A percentile compares a stretch with the other conserved stretches of the same genome.
phyloP scores from a whole-genome alignment of 805 yeast species.

The Wickerhamomyces kurtzmanii region DNA sequence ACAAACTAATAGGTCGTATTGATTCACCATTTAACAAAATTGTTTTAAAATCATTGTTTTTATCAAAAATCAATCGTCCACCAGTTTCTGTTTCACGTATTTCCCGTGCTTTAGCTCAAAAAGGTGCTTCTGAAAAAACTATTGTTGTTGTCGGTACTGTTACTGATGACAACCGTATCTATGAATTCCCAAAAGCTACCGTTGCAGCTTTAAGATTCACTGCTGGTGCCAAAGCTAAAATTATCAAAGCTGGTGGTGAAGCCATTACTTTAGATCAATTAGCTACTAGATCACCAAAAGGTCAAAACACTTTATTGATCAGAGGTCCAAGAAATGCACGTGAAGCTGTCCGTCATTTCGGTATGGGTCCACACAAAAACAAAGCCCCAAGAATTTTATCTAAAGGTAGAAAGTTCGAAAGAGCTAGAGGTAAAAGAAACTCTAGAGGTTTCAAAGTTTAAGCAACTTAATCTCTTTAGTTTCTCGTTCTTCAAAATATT shows the following conservation, averaged over 20 bases:
- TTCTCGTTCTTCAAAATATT: no score
- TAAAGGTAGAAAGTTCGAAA: conserved; percentile 99
- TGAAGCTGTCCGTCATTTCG: conserved; percentile 99
- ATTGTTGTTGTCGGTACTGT: conserved; percentile 99
- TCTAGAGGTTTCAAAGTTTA: conserved; percentile 99
- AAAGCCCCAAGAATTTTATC: conserved; percentile 98
- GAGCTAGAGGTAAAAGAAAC: conserved; percentile 99
- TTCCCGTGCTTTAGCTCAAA: conserved; percentile 70
- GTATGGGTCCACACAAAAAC: conserved; percentile 99
- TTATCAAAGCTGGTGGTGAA: conserved; percentile 98
- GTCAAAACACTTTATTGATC: conserved; percentile 94
- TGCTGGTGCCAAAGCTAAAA: conserved; percentile 97
- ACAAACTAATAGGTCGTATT: conserved; percentile 73
- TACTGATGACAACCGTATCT: conserved; percentile 94
- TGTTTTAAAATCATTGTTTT: conserved; percentile 86
- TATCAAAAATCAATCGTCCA: conserved; percentile 99
- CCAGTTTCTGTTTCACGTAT: conserved; percentile 96
- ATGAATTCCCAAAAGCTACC: conserved; percentile 91
- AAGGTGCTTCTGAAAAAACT: conserved; percentile 84
- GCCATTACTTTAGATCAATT: conserved; percentile 98
- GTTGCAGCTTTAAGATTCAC: conserved; percentile 99
- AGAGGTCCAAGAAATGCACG: conserved; percentile 99
- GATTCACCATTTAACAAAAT: conserved; percentile 99
- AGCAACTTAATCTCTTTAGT: conserved; percentile 21
- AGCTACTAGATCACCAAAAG: conserved; percentile 98